A percentile compares a stretch with the other conserved stretches of the same genome.
These are phyloP conservation scores for Chytriomyces sp. DNA, from an alignment of 192 early-diverging fungal species.

Conservation along the genomic window DNA sequence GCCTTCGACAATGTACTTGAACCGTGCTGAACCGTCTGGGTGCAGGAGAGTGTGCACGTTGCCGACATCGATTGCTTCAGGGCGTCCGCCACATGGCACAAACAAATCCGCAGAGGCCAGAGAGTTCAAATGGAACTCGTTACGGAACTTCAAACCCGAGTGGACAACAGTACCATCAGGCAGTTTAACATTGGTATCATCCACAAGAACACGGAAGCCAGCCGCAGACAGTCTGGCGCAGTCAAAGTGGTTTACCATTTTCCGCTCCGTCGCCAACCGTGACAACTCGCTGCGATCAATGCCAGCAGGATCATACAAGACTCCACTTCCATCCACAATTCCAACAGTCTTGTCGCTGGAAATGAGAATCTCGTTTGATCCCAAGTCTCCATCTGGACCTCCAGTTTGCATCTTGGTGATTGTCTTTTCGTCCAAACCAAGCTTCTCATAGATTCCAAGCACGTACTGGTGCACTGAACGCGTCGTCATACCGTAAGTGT, in stretches of 20 bases:
- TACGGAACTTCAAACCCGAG: slow-evolving; percentile 91
- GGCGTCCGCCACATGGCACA: slow-evolving; percentile 98
- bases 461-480: slow-evolving; percentile 99
- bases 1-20: slow-evolving; percentile 99
- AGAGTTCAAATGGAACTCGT: slow-evolving; percentile 92
- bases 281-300: slow-evolving; percentile 86
- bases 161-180: slow-evolving; percentile 86
- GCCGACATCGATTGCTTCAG: slow-evolving; percentile 92
- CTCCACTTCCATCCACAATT: slow-evolving; percentile 95
- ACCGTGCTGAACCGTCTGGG: slow-evolving; percentile 80
- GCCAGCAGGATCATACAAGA: slow-evolving; percentile 89
- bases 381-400: slow-evolving; percentile 97
- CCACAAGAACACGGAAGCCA: slow-evolving; percentile 93
- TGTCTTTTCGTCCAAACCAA: slow-evolving; percentile 73
- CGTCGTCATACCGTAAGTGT: slow-evolving; percentile 97
- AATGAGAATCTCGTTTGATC: slow-evolving; percentile 98
- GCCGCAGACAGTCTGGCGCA: slow-evolving; percentile 72
- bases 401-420: slow-evolving; percentile 94
- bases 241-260: slow-evolving; percentile 92
- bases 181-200: slow-evolving; percentile 87
- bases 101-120: slow-evolving; percentile 83
- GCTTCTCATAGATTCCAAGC: slow-evolving; percentile 83
- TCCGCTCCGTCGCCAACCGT: slow-evolving; percentile 80
- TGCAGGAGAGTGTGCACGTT: slow-evolving; percentile 83
- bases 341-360: slow-evolving; percentile 93